These are phyloP conservation scores for Epichloe coenophiala DNA, from an alignment of 2,329 filamentous ascomycete species.

Conservation along the genomic window DNA sequence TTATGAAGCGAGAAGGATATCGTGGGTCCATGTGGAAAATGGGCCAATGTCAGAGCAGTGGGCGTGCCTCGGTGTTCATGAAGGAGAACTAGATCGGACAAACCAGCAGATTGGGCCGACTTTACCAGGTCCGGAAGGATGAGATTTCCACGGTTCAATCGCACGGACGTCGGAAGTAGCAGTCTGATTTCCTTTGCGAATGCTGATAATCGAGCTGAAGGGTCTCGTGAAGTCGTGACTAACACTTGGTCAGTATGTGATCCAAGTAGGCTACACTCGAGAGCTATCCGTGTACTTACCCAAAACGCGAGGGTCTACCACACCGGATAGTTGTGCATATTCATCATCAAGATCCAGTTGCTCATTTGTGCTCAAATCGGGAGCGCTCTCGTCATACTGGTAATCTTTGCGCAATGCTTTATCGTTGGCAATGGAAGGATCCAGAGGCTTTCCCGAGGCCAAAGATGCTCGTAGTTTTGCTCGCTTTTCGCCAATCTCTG, in stretches of 20 bases:
- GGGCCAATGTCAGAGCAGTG: conserved; percentile 74
- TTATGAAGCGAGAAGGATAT: conserved; percentile 78
- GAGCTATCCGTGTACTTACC: conserved; percentile 47
- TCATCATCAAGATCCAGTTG: conserved; percentile 73
- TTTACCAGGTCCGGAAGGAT: conserved; percentile 74
- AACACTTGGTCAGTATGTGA: not conserved
- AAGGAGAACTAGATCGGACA: conserved; percentile 75
- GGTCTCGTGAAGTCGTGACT: conserved; percentile 88
- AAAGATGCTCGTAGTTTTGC: conserved; percentile 76
- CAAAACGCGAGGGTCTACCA: conserved; percentile 77
- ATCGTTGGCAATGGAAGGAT: conserved; percentile 74
- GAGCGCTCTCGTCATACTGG: conserved; percentile 79
- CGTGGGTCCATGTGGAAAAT: conserved; percentile 77
- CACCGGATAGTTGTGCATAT: conserved; percentile 79
- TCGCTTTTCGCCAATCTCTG: conserved; percentile 83
- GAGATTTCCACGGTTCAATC: conserved; percentile 82
- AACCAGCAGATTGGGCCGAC: conserved; percentile 65
- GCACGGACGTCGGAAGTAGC: conserved; percentile 70
- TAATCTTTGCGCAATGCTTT: conserved; percentile 73
- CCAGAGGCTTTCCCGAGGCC: conserved; percentile 76
- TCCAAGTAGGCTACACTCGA: not conserved
- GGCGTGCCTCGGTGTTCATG: conserved; percentile 84
- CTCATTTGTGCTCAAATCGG: conserved; percentile 53
- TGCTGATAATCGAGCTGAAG: conserved; percentile 68
- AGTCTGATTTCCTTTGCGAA: conserved; percentile 89